Evolutionary conservation across 2,329 filamentous ascomycete genomes (phyloP).

Genomic region (Bipolaris bicolor): DNA sequence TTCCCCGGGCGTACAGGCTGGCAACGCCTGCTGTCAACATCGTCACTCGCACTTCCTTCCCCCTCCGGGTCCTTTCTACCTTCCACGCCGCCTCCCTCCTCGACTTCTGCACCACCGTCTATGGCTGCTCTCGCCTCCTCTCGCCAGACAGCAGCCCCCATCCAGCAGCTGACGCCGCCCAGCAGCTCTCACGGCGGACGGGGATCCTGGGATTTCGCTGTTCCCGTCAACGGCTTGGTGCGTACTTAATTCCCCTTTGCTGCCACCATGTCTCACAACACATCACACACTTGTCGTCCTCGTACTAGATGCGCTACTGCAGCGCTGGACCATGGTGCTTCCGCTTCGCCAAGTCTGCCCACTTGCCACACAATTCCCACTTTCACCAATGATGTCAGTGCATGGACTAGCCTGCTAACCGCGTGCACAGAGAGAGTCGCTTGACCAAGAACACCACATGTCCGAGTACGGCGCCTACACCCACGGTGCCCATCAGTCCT

Average conservation of each 20-base stretch:
- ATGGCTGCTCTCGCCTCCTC: slow-evolving; percentile 46
- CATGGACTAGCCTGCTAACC: slow-evolving; percentile 29
- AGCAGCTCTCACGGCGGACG: slow-evolving; percentile 49
- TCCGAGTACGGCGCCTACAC: slow-evolving; percentile 39
- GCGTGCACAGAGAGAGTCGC: slow-evolving; percentile 33
- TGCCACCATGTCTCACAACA: slow-evolving; percentile 21
- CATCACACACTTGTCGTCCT: slow-evolving; percentile 1
- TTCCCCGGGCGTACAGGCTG: neutral
- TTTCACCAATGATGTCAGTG: neutral
- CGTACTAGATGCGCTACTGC: slow-evolving; percentile 29
- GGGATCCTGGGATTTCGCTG: slow-evolving; percentile 49
- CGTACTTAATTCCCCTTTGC: slow-evolving; percentile 24
- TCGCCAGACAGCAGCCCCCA: slow-evolving; percentile 35
- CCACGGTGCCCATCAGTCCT: slow-evolving; percentile 42
- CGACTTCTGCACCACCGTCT: slow-evolving; percentile 15
- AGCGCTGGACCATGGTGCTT: slow-evolving; percentile 28
- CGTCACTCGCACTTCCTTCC: slow-evolving; percentile 1
- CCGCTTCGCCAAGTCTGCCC: slow-evolving; percentile 27
- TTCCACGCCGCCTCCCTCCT: neutral
- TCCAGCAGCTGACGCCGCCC: slow-evolving; percentile 49
- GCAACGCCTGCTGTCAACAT: neutral
- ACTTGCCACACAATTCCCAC: slow-evolving; percentile 1
- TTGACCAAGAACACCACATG: slow-evolving; percentile 45
- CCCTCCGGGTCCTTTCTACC: neutral
- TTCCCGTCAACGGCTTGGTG: slow-evolving; percentile 47